Percentiles rank a stretch among this genome's conserved stretches.
These are phyloP conservation scores for Ilyonectria sp. DNA, from an alignment of 2,329 filamentous ascomycete genomes.

Conservation along the genomic window DNA sequence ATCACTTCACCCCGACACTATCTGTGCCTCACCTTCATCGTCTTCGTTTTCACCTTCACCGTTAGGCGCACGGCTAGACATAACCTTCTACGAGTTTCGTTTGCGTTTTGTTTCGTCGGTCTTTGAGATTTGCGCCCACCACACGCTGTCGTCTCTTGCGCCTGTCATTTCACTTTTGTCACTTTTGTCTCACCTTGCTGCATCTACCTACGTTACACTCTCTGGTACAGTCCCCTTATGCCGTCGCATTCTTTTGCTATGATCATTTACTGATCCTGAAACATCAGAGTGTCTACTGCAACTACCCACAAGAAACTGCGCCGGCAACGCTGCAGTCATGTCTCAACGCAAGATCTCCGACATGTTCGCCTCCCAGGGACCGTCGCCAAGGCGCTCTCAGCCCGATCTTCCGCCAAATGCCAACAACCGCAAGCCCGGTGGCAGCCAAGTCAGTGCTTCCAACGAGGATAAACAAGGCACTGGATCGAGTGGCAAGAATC, in stretches of 20 bases:
- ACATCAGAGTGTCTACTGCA: not conserved
- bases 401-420: not conserved
- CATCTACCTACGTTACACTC: not conserved
- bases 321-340: constrained; percentile 17
- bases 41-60: not conserved
- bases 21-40: too few relatives aligned
- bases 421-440: not conserved
- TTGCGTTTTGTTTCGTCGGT: not conserved
- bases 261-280: too few relatives aligned
- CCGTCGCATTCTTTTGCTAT: too few relatives aligned
- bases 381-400: not conserved
- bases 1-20: not conserved
- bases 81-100: not conserved
- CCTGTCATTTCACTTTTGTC: not conserved
- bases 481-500: not conserved
- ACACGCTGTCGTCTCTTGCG: not conserved
- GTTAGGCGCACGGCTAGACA: too few relatives aligned
- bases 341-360: constrained; percentile 36
- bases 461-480: not conserved
- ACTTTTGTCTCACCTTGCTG: not conserved
- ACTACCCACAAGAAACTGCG: not conserved
- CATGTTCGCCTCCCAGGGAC: constrained; percentile 30
- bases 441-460: not conserved
- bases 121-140: not conserved
- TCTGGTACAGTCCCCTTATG: not conserved